Evolutionary conservation across 2,329 filamentous ascomycete genomes (phyloP).

Genomic region (Lachnellula hyalina): DNA sequence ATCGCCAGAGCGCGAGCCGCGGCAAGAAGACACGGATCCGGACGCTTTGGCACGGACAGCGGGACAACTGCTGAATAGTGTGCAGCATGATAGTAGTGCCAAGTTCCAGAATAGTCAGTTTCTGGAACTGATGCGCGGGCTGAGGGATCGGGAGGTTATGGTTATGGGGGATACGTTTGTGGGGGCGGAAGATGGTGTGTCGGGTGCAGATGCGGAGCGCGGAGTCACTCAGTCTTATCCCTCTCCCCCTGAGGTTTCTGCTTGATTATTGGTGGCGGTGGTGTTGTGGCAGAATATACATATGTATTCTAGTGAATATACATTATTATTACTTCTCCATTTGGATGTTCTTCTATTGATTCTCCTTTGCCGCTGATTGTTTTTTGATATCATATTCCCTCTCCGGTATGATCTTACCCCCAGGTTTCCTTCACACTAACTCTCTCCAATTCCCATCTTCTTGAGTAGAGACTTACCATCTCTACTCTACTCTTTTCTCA

Average conservation of each 20-base stretch:
- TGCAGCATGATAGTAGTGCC: constrained; percentile 61
- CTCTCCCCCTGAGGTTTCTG: neutral
- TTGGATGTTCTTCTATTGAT: too few species aligned
- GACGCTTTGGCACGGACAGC: constrained; percentile 70
- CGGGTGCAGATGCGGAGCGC: constrained; percentile 3
- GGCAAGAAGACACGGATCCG: constrained; percentile 29
- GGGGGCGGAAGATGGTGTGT: constrained; percentile 1
- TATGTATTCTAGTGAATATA: neutral
- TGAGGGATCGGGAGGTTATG: constrained; percentile 66
- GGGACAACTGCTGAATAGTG: constrained; percentile 61
- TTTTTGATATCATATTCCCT: too few species aligned
- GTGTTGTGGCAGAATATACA: neutral
- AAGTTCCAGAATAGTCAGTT: constrained; percentile 80
- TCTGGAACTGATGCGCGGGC: constrained; percentile 67
- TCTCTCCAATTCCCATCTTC: too few species aligned
- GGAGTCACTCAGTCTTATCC: neutral
- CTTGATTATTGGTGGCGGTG: neutral
- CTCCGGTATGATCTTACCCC: too few species aligned
- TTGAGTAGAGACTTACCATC: too few species aligned
- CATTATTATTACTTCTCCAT: too few species aligned
- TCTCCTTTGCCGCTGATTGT: too few species aligned
- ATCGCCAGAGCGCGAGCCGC: constrained; percentile 24
- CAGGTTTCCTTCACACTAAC: too few species aligned
- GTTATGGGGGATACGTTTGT: constrained; percentile 68
- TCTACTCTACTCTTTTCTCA: too few species aligned